A percentile compares a stretch with the other conserved stretches of the same genome.
Evolutionary conservation across 306 rosid genomes (phyloP).

Genomic region (Ziziphus jujuba): DNA sequence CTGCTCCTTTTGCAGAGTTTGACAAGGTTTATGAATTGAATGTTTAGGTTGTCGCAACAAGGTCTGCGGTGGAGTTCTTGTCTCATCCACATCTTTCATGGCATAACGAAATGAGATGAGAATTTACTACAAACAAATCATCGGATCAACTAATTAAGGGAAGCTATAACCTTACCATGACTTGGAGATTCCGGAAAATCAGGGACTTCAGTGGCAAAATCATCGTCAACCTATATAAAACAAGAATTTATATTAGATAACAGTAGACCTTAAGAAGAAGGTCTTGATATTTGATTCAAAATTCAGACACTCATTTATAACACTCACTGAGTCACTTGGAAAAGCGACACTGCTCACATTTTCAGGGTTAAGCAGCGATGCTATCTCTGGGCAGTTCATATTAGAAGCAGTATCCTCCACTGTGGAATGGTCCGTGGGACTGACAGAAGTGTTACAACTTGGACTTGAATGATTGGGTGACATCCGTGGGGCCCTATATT

Average conservation of each 20-base stretch:
- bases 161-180: constrained; percentile 44
- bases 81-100: constrained; percentile 34
- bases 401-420: constrained; percentile 34
- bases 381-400: constrained; percentile 35
- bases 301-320: constrained; percentile 8
- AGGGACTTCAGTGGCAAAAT: constrained; percentile 28
- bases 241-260: constrained; percentile 8
- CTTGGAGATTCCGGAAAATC: constrained; percentile 40
- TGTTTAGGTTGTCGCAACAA: constrained; percentile 51
- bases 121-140: constrained; percentile 16
- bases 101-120: constrained; percentile 32
- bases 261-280: not conserved
- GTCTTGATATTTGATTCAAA: not conserved
- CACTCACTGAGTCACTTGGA: constrained; percentile 46
- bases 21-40: constrained; percentile 79
- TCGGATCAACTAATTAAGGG: not conserved
- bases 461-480: constrained; percentile 57
- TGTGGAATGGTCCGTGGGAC: constrained; percentile 34
- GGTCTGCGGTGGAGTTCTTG: constrained; percentile 46
- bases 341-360: constrained; percentile 24
- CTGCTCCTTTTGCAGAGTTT: constrained; percentile 48
- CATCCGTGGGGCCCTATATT: constrained; percentile 74
- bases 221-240: constrained; percentile 46
- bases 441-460: constrained; percentile 36
- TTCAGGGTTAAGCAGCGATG: constrained; percentile 27